Evolutionary conservation across 305 asterid genomes (phyloP), one percentile per base, ranked within the genome.

Genomic region (Nicotiana rustica): DNA sequence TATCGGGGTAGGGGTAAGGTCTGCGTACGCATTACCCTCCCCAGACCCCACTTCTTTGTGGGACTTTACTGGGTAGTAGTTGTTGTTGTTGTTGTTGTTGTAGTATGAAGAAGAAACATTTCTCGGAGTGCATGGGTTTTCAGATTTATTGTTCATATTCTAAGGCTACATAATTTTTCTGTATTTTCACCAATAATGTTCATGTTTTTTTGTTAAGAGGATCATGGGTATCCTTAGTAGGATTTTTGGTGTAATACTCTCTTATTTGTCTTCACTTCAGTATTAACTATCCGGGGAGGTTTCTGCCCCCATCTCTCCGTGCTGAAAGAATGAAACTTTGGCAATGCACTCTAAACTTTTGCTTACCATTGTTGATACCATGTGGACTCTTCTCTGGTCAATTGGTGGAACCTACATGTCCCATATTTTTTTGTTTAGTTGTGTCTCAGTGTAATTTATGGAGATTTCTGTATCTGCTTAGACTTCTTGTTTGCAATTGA

Each of bases 181-280:
- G 19, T 44, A 12, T 44, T 71, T 49, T 73, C 79, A 21, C 17
- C 44, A 8, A 25, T 47, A 14, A 6, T 35, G 25, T 73, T 49
- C 1, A 47, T 9, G 29, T 19, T 73, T 31, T 25, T 73, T 25
- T 73, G 79, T 49, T 73, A 0, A 44, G 78, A 19, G 38, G 61
- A 71, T 19, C 19, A 44, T 21, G 78, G 61, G 18, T 47, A 12
- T 71, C 78, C 78, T 71, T 71, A 52, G 64, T 73, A 73, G 44
- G 44, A 49, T 29, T 73, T 73, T 73, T 25, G 64, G 38, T 73
- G 64, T 73, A 25, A 47, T 6, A 3, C 14, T 73, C 44, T 49
- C 79, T 71, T 47, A 49, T 25, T 49, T 21, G 55, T 73, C 64
- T 49, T 7, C 25, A 21, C 19, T 73, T 73, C 79, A 15, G 15